Base-by-base conservation (phyloP, 2,329 filamentous ascomycete genomes). In the Cadophora sp. region DNA sequence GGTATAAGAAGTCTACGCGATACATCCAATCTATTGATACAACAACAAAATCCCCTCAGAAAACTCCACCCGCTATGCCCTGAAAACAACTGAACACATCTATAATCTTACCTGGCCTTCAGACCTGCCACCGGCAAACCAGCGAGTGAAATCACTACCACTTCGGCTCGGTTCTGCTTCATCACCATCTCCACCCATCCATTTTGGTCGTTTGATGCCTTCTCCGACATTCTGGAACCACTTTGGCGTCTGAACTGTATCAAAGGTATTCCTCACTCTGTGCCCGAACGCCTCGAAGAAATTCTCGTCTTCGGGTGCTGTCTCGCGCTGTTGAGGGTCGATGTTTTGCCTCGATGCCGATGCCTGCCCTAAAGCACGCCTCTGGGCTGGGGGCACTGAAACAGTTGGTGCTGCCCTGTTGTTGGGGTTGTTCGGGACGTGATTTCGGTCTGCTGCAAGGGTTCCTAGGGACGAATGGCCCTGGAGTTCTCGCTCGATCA, bases 191-290 rank as follows among this genome's bases (percentile, higher is more conserved):
- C 85, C 86, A 20, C 87, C 86, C 87, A 96, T 91, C 93, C 93
- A 96, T 74, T 89, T 91, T 5, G 93, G 93, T 76, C 90, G 87
- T 78, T 90, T 92, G 78, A 94, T 87, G 9, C 85, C 86, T 66
- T 87, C 84, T 1, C 88, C 86, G 33, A 93, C 83, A 30, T 92
- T 90, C 73, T 89, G 86, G 70, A 97, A 82, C 94, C 94, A 98
- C 70, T 89, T 89, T 0, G 96, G 95, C 36, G 90, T 85, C 62
- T 94, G 91, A 1, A 93, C 85, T 0, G 89, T 91, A 68, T 98
- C 95, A 62, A 98, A 88, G 0, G 96, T 98, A 76, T 99, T 99
- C 79, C 90, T 92, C 73, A 99, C 89, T 43, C 95, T 86, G 76
- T 96, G 92, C 0, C 92, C 89, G 68, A 98, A 88, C 41, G 91